A percentile compares a stretch with the other conserved stretches of the same genome.
Evolutionary conservation across 129 eudicot species (phyloP).

Genomic region (Silybum marianum): DNA sequence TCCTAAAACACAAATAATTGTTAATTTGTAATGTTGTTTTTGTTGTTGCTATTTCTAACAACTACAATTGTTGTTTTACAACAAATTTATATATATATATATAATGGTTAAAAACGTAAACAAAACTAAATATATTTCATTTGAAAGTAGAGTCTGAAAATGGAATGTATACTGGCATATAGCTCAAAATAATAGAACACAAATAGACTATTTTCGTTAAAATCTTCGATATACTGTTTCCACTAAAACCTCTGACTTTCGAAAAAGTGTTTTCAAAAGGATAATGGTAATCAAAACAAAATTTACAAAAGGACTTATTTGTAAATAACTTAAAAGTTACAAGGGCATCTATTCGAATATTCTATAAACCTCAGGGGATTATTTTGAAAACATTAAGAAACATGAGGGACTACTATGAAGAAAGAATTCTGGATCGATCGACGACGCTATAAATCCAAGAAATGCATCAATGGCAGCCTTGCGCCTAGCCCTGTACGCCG

Average conservation of each 20-base stretch:
- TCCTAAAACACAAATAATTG: neutral
- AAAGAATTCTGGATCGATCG: conserved; percentile 12
- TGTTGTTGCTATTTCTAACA: neutral
- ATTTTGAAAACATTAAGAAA: neutral
- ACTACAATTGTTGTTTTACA: neutral
- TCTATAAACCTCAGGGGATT: neutral
- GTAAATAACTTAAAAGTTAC: neutral
- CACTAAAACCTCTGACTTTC: neutral
- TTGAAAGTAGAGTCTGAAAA: neutral
- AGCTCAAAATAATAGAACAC: neutral
- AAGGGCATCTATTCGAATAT: conserved; percentile 23
- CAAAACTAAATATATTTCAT: neutral
- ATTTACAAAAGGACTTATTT: neutral
- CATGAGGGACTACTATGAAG: conserved; percentile 24
- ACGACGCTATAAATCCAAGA: conserved; percentile 28
- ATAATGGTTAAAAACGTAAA: neutral
- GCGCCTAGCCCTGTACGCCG: conserved; percentile 50
- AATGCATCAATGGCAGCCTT: conserved; percentile 36
- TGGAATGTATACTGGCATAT: no score
- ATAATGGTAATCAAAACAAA: neutral
- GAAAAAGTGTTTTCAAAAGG: neutral
- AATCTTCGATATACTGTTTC: neutral
- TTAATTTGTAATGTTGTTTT: neutral
- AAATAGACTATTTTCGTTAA: neutral
- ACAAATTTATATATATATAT: neutral